Percentiles rank a stretch among this genome's conserved stretches.
phyloP scores from a whole-genome alignment of 179 eudicot genomes.

The Carnegiea gigantea region DNA sequence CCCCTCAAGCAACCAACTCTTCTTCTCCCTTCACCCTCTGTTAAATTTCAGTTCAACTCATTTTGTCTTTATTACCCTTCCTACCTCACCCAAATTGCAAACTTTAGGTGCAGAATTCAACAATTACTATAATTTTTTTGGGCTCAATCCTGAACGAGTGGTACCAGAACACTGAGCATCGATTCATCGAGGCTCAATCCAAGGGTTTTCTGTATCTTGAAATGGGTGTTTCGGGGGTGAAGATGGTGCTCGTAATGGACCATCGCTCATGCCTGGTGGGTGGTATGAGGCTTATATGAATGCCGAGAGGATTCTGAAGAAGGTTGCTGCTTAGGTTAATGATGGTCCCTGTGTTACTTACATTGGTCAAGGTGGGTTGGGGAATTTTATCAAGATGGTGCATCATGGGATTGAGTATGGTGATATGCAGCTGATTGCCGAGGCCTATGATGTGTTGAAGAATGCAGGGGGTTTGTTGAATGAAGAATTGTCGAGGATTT shows the following conservation, averaged over 20 bases:
- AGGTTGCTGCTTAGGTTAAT: constrained; percentile 48
- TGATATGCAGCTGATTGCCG: constrained; percentile 53
- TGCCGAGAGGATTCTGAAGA: constrained; percentile 31
- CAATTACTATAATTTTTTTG: too few relatives aligned
- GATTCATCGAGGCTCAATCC: constrained; percentile 24
- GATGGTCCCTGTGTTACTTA: constrained; percentile 52
- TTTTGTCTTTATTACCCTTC: too few relatives aligned
- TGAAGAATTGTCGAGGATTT: constrained; percentile 40
- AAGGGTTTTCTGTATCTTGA: constrained; percentile 33
- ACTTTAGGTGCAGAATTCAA: too few relatives aligned
- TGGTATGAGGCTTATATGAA: constrained; percentile 31
- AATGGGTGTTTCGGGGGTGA: constrained; percentile 59
- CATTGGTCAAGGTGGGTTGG: constrained; percentile 46
- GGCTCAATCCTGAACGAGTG: constrained; percentile 30
- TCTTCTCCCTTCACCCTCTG: too few relatives aligned
- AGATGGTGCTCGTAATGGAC: constrained; percentile 41
- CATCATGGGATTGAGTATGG: constrained; percentile 55
- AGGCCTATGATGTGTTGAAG: constrained; percentile 47
- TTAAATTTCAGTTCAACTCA: too few relatives aligned
- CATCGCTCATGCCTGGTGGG: constrained; percentile 49
- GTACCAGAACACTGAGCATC: constrained; percentile 45
- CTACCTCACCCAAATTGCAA: too few relatives aligned
- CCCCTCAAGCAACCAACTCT: too few relatives aligned
- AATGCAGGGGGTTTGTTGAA: constrained; percentile 38
- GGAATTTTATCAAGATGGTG: constrained; percentile 51